Conservation (phyloP, 2,329 filamentous ascomycete species). For the Penicillium crustosum region DNA sequence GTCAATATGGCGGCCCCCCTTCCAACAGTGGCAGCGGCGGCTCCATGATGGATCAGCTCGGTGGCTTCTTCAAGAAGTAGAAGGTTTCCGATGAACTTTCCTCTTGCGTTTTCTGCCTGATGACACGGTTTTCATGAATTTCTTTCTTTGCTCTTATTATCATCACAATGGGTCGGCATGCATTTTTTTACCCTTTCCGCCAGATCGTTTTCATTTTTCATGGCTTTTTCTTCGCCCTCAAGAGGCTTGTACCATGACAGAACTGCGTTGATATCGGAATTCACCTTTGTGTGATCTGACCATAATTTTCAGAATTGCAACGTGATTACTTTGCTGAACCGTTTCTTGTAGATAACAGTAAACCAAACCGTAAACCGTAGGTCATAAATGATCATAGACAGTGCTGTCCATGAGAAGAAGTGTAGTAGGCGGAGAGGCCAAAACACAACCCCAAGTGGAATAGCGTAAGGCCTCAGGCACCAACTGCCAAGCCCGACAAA, state of each 20-base stretch:
- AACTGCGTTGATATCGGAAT: constrained; percentile 19
- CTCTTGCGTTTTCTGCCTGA: constrained; percentile 12
- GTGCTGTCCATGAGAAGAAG: not conserved
- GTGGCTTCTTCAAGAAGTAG: constrained; percentile 42
- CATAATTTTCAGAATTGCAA: constrained; percentile 17
- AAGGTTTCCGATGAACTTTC: constrained; percentile 7
- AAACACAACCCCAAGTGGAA: constrained; percentile 11
- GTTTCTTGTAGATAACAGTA: not conserved
- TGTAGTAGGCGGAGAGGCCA: constrained; percentile 4
- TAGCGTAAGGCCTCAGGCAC: constrained; percentile 28
- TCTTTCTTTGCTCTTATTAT: constrained; percentile 15
- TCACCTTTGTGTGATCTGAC: constrained; percentile 7
- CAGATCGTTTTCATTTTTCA: constrained; percentile 13
- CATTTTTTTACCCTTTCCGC: constrained; percentile 9
- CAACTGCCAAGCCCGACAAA: constrained; percentile 38
- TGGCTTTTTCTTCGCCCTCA: constrained; percentile 1
- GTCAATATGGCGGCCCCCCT: constrained; percentile 28
- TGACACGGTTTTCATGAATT: constrained; percentile 26
- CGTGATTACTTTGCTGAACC: not conserved
- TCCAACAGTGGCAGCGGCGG: constrained; percentile 19
- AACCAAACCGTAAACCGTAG: not conserved
- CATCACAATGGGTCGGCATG: constrained; percentile 16
- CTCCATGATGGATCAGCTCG: constrained; percentile 36
- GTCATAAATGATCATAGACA: too few species aligned
- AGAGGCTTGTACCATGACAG: constrained; percentile 16